These are phyloP conservation scores for Nitzschia sp. DNA, from an alignment of 108 stramenopile genomes.

Conservation along the genomic window DNA sequence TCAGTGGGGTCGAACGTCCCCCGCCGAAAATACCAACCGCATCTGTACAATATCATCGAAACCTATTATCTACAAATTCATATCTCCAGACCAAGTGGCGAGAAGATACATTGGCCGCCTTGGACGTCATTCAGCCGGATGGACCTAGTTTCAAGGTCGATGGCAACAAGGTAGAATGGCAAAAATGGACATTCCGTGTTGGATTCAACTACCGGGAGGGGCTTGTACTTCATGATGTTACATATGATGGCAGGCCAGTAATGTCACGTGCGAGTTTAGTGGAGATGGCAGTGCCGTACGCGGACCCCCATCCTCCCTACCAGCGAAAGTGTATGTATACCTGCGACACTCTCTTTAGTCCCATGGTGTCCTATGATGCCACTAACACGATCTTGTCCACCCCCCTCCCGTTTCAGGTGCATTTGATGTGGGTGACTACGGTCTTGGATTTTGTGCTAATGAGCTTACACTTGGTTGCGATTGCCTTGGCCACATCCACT, in stretches of 20 bases:
- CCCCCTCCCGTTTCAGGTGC: constrained; percentile 23
- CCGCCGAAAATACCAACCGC: constrained; percentile 44
- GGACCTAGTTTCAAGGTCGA: constrained; percentile 65
- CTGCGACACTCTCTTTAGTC: constrained; percentile 51
- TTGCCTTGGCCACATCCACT: constrained; percentile 76
- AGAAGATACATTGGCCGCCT: constrained; percentile 30
- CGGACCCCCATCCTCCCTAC: constrained; percentile 57
- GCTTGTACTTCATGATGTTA: constrained; percentile 59
- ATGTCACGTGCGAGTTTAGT: constrained; percentile 59
- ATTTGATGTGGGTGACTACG: constrained; percentile 65
- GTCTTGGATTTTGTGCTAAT: constrained; percentile 63
- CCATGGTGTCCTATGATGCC: too few relatives aligned
- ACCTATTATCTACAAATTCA: constrained; percentile 50
- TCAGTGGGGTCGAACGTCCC: constrained; percentile 52
- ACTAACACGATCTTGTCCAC: too few relatives aligned
- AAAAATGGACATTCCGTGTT: constrained; percentile 65
- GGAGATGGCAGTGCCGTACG: constrained; percentile 84
- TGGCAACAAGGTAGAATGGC: constrained; percentile 63
- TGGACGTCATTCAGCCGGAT: constrained; percentile 65
- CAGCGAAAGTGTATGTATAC: constrained; percentile 46
- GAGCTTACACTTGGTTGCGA: constrained; percentile 68
- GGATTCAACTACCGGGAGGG: constrained; percentile 78
- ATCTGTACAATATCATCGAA: constrained; percentile 58
- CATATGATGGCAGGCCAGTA: constrained; percentile 55
- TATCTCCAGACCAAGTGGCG: constrained; percentile 50